Evolutionary conservation across 495 filamentous ascomycete genomes (phyloP).

Genomic region (Tuber umbilicatum): DNA sequence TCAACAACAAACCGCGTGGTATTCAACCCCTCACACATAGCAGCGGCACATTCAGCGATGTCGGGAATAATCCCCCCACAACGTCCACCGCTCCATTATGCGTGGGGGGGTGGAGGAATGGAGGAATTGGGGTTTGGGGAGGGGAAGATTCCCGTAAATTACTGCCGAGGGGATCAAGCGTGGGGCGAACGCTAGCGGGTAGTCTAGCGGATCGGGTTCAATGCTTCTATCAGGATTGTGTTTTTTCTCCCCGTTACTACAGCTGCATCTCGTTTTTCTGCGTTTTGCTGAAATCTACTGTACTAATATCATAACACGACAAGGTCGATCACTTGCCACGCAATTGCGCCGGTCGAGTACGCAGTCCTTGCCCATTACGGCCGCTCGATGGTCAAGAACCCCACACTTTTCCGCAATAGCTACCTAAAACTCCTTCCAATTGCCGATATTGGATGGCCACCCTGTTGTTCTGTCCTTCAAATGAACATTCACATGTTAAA

Average conservation of each 20-base stretch:
- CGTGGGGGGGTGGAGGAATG: conserved; percentile 17
- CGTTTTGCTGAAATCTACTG: neutral
- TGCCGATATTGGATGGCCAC: neutral
- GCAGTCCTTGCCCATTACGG: neutral
- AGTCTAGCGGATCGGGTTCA: neutral
- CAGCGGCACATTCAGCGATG: too few species aligned
- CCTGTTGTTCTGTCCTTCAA: neutral
- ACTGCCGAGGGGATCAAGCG: neutral
- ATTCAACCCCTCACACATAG: too few species aligned
- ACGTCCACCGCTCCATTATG: too few species aligned
- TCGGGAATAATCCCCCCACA: too few species aligned
- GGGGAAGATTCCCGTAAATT: conserved; percentile 1
- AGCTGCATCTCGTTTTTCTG: neutral
- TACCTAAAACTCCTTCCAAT: neutral
- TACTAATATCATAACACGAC: neutral
- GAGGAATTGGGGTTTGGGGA: neutral
- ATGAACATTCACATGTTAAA: neutral
- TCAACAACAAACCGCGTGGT: too few species aligned
- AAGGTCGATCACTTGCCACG: too few species aligned
- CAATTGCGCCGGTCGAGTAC: neutral
- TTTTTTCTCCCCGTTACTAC: neutral
- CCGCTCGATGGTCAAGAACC: neutral
- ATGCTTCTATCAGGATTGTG: neutral
- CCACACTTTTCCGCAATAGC: neutral
- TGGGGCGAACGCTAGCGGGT: neutral